Conservation (phyloP, 805 yeast genomes). For the Zygosaccharomyces pseudorouxii region DNA sequence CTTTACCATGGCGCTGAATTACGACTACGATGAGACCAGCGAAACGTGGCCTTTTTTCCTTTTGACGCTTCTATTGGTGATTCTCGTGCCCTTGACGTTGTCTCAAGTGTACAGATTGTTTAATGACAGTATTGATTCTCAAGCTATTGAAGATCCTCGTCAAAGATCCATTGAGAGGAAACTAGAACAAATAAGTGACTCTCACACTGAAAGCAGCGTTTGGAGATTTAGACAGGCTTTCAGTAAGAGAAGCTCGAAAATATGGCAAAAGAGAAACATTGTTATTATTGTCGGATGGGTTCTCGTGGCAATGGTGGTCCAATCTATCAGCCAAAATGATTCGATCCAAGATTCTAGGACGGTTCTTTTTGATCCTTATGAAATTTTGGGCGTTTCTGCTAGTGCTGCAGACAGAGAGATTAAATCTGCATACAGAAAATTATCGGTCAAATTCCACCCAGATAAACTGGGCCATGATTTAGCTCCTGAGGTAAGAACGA, state of each 20-base stretch:
- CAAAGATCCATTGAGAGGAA: conserved; percentile 10
- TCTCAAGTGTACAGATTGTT: conserved; percentile 27
- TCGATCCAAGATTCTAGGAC: conserved; percentile 43
- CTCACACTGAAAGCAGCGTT: conserved; percentile 20
- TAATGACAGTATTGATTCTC: conserved; percentile 15
- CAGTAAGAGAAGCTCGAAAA: conserved; percentile 21
- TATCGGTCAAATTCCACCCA: conserved; percentile 87
- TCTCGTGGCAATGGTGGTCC: conserved; percentile 41
- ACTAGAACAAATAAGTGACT: conserved; percentile 19
- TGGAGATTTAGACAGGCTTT: conserved; percentile 21
- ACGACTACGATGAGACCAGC: conserved; percentile 74
- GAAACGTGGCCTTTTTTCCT: conserved; percentile 93
- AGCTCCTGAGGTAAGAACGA: conserved; percentile 49
- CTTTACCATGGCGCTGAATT: conserved; percentile 31
- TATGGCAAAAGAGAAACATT: conserved; percentile 18
- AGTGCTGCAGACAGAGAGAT: conserved; percentile 71
- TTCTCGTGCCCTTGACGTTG: conserved; percentile 61
- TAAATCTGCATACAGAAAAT: conserved; percentile 77
- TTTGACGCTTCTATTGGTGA: conserved; percentile 62
- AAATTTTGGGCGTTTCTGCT: conserved; percentile 66
- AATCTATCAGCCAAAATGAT: conserved; percentile 38
- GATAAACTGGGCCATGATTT: conserved; percentile 72
- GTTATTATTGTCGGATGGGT: conserved; percentile 57
- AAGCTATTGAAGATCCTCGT: conserved; percentile 3
- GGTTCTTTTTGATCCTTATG: conserved; percentile 79